Conservation (phyloP, 345 rosid species). For the Murraya koenigii region DNA sequence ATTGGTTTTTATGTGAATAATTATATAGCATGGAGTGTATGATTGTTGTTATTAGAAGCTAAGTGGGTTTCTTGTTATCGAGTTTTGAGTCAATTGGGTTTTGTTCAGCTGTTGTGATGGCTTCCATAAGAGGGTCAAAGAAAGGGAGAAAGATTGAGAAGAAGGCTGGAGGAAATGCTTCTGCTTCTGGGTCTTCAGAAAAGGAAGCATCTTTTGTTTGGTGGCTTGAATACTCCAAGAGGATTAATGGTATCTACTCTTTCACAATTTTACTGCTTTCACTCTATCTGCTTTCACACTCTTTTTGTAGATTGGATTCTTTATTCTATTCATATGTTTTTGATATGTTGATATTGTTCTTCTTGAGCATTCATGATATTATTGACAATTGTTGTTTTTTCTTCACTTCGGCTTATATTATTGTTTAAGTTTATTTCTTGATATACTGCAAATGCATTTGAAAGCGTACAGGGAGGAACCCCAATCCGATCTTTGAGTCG, state of each 20-base stretch:
- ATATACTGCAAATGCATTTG: slow-evolving; percentile 23
- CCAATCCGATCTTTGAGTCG: slow-evolving; percentile 26
- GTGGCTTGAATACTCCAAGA: slow-evolving; percentile 46
- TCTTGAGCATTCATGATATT: slow-evolving; percentile 16
- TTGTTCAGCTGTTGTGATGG: slow-evolving; percentile 31
- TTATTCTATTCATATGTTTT: neutral
- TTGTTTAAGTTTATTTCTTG: slow-evolving; percentile 13
- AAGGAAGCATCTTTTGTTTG: slow-evolving; percentile 42
- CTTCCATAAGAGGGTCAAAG: slow-evolving; percentile 42
- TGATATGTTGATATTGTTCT: slow-evolving; percentile 15
- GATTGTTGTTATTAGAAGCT: slow-evolving; percentile 20
- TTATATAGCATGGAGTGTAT: slow-evolving; percentile 11
- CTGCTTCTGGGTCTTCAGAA: slow-evolving; percentile 42
- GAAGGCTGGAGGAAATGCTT: slow-evolving; percentile 34
- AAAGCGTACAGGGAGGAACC: slow-evolving; percentile 27
- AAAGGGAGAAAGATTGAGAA: slow-evolving; percentile 38
- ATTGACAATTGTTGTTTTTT: slow-evolving; percentile 12
- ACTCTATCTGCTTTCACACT: neutral
- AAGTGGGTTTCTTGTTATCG: slow-evolving; percentile 13
- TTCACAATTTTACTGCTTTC: slow-evolving; percentile 11
- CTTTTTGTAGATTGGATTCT: neutral
- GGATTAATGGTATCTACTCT: slow-evolving; percentile 39
- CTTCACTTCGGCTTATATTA: slow-evolving; percentile 10
- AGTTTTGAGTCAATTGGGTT: slow-evolving; percentile 32
- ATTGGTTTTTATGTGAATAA: slow-evolving; percentile 22